Evolutionary conservation across 2,329 filamentous ascomycete species (phyloP).

Genomic region (Lasiodiplodia citricola): DNA sequence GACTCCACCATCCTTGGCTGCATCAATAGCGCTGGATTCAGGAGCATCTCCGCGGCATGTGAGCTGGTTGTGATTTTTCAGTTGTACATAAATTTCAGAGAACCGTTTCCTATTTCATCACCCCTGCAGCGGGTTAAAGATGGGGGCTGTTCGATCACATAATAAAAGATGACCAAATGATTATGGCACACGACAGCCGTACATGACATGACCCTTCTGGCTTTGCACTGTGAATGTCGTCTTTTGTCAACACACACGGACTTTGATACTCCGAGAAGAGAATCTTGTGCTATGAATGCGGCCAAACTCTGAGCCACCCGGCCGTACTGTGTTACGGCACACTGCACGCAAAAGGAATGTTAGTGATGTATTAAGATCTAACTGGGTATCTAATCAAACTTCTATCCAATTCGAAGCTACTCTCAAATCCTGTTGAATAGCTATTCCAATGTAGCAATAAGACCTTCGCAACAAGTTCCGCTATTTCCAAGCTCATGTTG

Average conservation of each 20-base stretch:
- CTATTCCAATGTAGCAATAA: not conserved
- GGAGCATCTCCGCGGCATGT: not conserved
- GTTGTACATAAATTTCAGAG: not conserved
- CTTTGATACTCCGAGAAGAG: not conserved
- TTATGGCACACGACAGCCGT: not conserved
- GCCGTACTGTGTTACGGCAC: not conserved
- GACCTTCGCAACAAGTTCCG: not conserved
- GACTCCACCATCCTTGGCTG: not conserved
- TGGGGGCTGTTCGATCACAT: not conserved
- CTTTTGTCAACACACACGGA: not conserved
- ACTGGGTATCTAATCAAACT: constrained; percentile 16
- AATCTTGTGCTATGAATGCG: not conserved
- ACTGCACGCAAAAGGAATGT: not conserved
- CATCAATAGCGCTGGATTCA: not conserved
- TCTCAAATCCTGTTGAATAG: not conserved
- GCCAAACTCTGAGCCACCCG: not conserved
- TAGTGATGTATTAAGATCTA: constrained; percentile 1
- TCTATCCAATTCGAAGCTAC: constrained; percentile 5
- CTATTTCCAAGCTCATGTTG: not conserved
- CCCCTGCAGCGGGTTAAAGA: not conserved
- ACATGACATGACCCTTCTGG: not conserved
- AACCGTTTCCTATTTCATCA: not conserved
- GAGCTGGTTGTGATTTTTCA: not conserved
- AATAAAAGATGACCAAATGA: not conserved
- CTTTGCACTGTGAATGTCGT: not conserved